Conservation (phyloP, 2,329 filamentous ascomycete species). For the Penicillium fuscoglaucum region DNA sequence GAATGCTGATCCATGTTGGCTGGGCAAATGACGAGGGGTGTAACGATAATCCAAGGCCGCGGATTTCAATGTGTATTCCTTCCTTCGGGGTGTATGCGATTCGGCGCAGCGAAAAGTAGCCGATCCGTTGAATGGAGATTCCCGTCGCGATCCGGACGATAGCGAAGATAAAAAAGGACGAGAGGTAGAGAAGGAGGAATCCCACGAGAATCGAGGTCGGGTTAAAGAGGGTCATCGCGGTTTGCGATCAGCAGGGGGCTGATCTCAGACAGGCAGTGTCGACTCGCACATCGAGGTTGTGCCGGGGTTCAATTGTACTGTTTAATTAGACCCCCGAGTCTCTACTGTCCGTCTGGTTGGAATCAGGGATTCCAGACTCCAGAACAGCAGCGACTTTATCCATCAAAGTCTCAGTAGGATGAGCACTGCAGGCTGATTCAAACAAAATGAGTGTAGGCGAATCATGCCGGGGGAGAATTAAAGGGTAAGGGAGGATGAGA, state of each 20-base stretch:
- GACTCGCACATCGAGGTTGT: constrained; percentile 23
- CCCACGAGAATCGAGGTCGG: constrained; percentile 86
- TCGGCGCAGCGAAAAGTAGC: constrained; percentile 86
- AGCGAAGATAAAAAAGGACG: constrained; percentile 90
- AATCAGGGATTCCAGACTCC: constrained; percentile 9
- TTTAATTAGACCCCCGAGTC: constrained; percentile 4
- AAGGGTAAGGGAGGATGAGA: constrained; percentile 22
- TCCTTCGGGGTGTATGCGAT: constrained; percentile 87
- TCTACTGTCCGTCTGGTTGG: constrained; percentile 15
- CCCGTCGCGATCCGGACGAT: constrained; percentile 89
- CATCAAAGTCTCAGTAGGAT: constrained; percentile 15
- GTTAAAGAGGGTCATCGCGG: constrained; percentile 49
- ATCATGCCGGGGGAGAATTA: constrained; percentile 14
- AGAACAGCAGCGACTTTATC: constrained; percentile 7
- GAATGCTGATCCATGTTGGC: constrained; percentile 92
- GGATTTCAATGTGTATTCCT: constrained; percentile 85
- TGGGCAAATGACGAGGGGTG: constrained; percentile 96
- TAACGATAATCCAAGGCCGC: constrained; percentile 81
- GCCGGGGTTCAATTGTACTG: constrained; percentile 7
- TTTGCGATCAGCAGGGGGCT: constrained; percentile 35
- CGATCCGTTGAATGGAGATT: constrained; percentile 91
- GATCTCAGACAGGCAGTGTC: constrained; percentile 27
- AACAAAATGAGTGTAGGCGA: constrained; percentile 5
- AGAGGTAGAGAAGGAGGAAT: constrained; percentile 81
- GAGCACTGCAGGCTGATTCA: constrained; percentile 14